Conservation (phyloP, 208 protist genomes). For the Trichomonas gallinae region DNA sequence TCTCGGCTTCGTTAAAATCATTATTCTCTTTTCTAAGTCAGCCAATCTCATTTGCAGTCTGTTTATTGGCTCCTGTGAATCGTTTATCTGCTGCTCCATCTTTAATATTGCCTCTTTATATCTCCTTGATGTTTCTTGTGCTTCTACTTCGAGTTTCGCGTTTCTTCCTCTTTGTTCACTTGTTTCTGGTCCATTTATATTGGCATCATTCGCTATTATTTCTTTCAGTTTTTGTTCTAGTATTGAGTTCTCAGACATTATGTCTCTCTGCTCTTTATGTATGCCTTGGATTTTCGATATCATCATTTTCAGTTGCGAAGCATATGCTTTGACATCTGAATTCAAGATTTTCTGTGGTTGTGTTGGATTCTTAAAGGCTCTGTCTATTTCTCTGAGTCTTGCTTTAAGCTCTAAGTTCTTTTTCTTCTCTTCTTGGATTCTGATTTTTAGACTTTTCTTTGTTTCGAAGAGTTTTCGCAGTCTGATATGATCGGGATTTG, state of each 20-base stretch:
- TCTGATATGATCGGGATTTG: background rate
- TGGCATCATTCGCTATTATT: background rate
- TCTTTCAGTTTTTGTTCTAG: background rate
- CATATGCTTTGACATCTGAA: background rate
- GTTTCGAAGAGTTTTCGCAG: background rate
- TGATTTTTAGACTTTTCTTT: background rate
- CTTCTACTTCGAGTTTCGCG: background rate
- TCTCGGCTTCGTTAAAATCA: background rate
- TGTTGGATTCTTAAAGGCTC: background rate
- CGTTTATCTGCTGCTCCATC: background rate
- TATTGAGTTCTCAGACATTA: background rate
- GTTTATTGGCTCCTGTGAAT: background rate
- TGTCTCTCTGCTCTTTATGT: background rate
- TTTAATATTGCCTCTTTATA: background rate
- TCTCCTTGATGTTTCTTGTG: background rate
- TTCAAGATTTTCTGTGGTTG: background rate
- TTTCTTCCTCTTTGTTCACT: background rate
- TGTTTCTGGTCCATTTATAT: background rate
- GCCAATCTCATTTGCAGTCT: background rate
- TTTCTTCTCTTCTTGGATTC: background rate
- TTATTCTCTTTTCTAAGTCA: background rate
- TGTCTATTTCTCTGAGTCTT: background rate
- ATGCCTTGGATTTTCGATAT: background rate
- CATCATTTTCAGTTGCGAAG: background rate
- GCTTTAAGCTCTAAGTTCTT: background rate